Conservation (phyloP, 805 yeast species). For the Ogataea haglerorum region DNA sequence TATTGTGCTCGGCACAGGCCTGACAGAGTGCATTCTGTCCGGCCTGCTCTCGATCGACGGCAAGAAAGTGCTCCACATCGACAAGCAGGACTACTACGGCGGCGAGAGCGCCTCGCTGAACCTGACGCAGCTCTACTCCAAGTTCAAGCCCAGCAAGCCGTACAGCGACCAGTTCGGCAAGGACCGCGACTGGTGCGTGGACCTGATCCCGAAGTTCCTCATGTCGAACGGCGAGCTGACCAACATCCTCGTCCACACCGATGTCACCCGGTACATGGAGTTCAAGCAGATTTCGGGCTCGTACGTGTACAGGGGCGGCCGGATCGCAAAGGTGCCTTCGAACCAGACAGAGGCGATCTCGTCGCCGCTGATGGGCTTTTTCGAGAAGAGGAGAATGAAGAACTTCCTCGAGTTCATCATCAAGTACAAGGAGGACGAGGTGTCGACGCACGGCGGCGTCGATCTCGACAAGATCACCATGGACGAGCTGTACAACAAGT, state of each 20-base stretch:
- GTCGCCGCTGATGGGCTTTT: slow-evolving; percentile 91
- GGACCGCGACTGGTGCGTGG: slow-evolving; percentile 97
- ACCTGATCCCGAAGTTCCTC: slow-evolving; percentile 90
- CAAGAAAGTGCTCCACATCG: slow-evolving; percentile 94
- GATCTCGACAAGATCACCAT: slow-evolving; percentile 85
- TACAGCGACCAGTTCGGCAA: slow-evolving; percentile 75
- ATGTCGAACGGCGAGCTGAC: slow-evolving; percentile 98
- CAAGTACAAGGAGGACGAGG: slow-evolving; percentile 72
- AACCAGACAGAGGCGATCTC: slow-evolving; percentile 87
- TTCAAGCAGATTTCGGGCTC: slow-evolving; percentile 97
- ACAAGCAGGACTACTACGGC: slow-evolving; percentile 94
- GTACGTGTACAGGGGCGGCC: slow-evolving; percentile 85
- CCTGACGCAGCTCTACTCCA: slow-evolving; percentile 66
- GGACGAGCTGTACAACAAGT: slow-evolving; percentile 86
- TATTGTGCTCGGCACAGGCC: slow-evolving; percentile 90
- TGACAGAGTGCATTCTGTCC: slow-evolving; percentile 92
- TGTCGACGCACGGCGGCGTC: slow-evolving; percentile 78
- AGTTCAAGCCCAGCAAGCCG: slow-evolving; percentile 79
- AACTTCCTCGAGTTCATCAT: slow-evolving; percentile 86
- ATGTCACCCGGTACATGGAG: slow-evolving; percentile 92
- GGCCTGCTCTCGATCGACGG: slow-evolving; percentile 97
- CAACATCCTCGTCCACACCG: slow-evolving; percentile 90
- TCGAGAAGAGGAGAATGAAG: slow-evolving; percentile 94
- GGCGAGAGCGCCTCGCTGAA: slow-evolving; percentile 87
- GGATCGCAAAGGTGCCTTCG: slow-evolving; percentile 92